These are phyloP conservation scores for Nannochloropsis gaditana DNA, from an alignment of 108 stramenopile species.

Conservation along the genomic window DNA sequence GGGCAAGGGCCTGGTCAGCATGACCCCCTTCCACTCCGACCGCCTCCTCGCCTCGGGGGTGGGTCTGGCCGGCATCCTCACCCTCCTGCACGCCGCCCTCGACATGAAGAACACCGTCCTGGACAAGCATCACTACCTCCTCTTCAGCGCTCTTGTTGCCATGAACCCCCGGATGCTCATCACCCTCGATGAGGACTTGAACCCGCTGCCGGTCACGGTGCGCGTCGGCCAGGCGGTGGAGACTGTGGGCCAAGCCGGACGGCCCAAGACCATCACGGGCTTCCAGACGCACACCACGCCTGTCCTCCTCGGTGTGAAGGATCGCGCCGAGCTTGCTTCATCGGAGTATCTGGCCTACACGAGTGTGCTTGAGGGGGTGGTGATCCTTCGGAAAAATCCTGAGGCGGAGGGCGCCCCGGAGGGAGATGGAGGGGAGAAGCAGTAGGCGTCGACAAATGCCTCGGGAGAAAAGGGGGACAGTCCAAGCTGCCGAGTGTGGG, in stretches of 20 bases:
- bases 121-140: conserved; percentile 87
- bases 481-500: too few relatives aligned
- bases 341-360: conserved; percentile 80
- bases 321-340: conserved; percentile 94
- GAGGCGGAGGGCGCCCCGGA: conserved; percentile 39
- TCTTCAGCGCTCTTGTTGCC: conserved; percentile 88
- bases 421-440: conserved; percentile 21
- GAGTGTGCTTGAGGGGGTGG: conserved; percentile 86
- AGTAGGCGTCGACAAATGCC: neutral
- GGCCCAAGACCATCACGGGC: conserved; percentile 98
- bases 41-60: conserved; percentile 75
- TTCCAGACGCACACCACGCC: conserved; percentile 99
- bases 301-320: conserved; percentile 80
- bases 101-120: conserved; percentile 88
- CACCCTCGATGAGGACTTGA: conserved; percentile 81
- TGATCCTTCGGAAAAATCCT: conserved; percentile 64
- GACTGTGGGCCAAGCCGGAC: conserved; percentile 99
- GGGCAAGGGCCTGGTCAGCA: conserved; percentile 94
- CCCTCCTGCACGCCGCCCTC: conserved; percentile 76
- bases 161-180: conserved; percentile 97
- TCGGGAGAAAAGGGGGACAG: too few relatives aligned
- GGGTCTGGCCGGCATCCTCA: conserved; percentile 83
- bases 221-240: conserved; percentile 98
- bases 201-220: conserved; percentile 80
- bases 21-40: conserved; percentile 95